Evolutionary conservation across 495 filamentous ascomycete genomes (phyloP).

Genomic region (Hypoxylon lienhwacheense): DNA sequence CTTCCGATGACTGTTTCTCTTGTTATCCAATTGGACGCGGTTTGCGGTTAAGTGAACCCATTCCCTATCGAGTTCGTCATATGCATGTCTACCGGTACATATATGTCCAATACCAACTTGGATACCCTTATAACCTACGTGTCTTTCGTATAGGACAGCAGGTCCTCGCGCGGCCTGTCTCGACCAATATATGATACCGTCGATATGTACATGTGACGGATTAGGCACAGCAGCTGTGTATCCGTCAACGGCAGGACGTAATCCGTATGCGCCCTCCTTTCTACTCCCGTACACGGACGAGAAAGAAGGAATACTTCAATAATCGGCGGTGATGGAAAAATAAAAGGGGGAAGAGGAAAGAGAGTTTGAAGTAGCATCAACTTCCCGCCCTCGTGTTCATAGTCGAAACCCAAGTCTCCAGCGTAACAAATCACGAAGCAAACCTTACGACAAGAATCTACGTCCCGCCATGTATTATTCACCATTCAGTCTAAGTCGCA

Average conservation of each 20-base stretch:
- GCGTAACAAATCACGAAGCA: neutral
- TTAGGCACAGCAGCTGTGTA: too few relatives aligned
- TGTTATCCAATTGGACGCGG: slow-evolving; percentile 14
- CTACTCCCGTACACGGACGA: neutral
- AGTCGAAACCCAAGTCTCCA: slow-evolving; percentile 1
- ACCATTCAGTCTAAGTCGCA: neutral
- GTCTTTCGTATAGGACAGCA: slow-evolving; percentile 10
- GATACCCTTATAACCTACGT: slow-evolving; percentile 12
- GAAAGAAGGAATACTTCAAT: too few relatives aligned
- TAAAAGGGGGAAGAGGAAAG: neutral
- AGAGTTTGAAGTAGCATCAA: neutral
- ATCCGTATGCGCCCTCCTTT: neutral
- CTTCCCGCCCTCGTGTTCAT: slow-evolving; percentile 3
- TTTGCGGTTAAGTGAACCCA: too few relatives aligned
- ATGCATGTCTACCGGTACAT: too few relatives aligned
- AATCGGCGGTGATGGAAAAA: too few relatives aligned
- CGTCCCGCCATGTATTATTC: neutral
- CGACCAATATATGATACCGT: too few relatives aligned
- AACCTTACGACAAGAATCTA: neutral
- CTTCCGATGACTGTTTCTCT: slow-evolving; percentile 21
- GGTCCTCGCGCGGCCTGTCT: too few relatives aligned
- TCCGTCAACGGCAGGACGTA: too few relatives aligned
- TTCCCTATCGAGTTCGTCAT: neutral
- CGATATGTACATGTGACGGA: too few relatives aligned
- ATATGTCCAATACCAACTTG: too few relatives aligned